Evolutionary conservation across 2,329 filamentous ascomycete species (phyloP), one percentile per base, ranked within the genome.

Genomic region (Xylaria polymorpha): DNA sequence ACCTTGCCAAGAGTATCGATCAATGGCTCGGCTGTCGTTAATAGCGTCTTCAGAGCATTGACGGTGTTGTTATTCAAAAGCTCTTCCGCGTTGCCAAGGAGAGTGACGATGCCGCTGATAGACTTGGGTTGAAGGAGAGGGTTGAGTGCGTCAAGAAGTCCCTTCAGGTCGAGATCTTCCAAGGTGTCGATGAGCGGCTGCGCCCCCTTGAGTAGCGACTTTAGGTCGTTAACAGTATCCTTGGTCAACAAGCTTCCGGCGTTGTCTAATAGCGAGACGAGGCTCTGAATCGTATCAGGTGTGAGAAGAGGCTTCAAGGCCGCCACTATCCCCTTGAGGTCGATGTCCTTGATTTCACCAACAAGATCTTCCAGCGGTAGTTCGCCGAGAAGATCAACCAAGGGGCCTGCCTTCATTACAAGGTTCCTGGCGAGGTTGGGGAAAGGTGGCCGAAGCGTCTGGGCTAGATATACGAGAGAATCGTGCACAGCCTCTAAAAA

Each of bases 401-500:
- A 72, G 4, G 72, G 72, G 18, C 55, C 63, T 1, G 72, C 77
- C 73, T 70, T 80, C 67, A 39, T 72, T 1, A 80, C 71, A 3
- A 79, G 67, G 59, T 57, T 71, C 61, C 77, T 71, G 4, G 75
- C 66, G 41, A 77, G 72, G 0, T 60, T 67, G 15, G 81, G 78
- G 4, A 77, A 78, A 2, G 82, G 82, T 1, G 81, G 81, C 46
- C 75, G 70, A n/a, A 84, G 73, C 0, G 80, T 80, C 7, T 74
- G 72, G 8, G 78, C 77, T 8, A 84, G 79, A 68, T 82, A 80
- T 35, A 82, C 72, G 72, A 84, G 80, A 25, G 80, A 79, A 75
- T 83, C 81, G 60, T 82, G 80, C 3, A 83, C 61, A 0, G 77
- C 80, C 12, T 82, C 68, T 18, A 84, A 71, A 63, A 84, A 84